A percentile compares a stretch with the other conserved stretches of the same genome.
phyloP scores from a whole-genome alignment of 2,329 filamentous ascomycete genomes.

The Ceratocystis cacaofunesta region DNA sequence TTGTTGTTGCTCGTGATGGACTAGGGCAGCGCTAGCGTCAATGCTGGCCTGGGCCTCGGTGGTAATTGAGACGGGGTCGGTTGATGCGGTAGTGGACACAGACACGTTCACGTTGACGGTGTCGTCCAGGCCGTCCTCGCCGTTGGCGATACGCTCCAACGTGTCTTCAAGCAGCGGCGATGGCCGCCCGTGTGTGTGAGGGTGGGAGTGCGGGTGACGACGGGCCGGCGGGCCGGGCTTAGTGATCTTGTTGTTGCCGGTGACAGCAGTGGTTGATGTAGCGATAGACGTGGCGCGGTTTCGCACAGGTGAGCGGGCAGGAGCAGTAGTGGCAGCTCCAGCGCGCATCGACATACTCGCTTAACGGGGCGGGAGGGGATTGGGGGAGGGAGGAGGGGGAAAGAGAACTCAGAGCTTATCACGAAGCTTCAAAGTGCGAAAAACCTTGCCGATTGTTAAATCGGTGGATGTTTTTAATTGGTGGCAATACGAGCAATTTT shows the following conservation, averaged over 20 bases:
- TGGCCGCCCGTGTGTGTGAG: neutral
- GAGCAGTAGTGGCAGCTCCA: conserved; percentile 9
- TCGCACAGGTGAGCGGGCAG: conserved; percentile 10
- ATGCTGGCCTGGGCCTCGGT: neutral
- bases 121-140: neutral
- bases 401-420: neutral
- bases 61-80: neutral
- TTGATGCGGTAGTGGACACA: neutral
- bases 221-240: conserved; percentile 11
- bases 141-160: conserved; percentile 12
- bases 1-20: conserved; percentile 6
- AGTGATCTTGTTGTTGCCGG: conserved; percentile 13
- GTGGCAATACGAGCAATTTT: too few species aligned
- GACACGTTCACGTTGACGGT: neutral
- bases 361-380: neutral
- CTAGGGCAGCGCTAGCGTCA: neutral
- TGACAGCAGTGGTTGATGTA: neutral
- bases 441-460: too few species aligned
- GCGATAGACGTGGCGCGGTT: conserved; percentile 5
- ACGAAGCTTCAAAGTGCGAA: too few species aligned
- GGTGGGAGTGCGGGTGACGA: conserved; percentile 1
- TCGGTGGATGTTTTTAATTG: too few species aligned
- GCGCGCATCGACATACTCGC: conserved; percentile 13
- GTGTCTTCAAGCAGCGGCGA: conserved; percentile 15
- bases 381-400: neutral